Conservation (phyloP, 306 rosid species). For the Corylus americana region DNA sequence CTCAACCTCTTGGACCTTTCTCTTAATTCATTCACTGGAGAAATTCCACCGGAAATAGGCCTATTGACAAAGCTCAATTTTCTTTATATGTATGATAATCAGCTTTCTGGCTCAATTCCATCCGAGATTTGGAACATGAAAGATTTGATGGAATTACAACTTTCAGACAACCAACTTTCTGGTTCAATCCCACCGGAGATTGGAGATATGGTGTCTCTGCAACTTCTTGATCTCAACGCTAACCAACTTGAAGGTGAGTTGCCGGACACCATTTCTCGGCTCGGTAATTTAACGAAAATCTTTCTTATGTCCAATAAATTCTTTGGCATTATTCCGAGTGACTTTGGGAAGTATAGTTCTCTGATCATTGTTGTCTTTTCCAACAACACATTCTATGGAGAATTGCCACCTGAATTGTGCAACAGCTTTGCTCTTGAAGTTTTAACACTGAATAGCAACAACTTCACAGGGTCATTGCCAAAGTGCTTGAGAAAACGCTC, state of each 20-base stretch:
- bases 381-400: conserved; percentile 64
- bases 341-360: conserved; percentile 58
- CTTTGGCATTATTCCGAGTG: conserved; percentile 48
- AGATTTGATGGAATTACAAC: conserved; percentile 36
- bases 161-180: conserved; percentile 41
- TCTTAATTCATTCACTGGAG: too few species aligned
- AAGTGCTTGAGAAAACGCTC: conserved; percentile 59
- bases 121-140: conserved; percentile 20
- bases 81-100: too few species aligned
- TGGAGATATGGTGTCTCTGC: conserved; percentile 48
- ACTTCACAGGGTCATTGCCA: conserved; percentile 57
- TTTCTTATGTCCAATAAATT: conserved; percentile 61
- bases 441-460: conserved; percentile 48
- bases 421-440: conserved; percentile 20
- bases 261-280: conserved; percentile 46
- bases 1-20: too few species aligned
- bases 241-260: conserved; percentile 51
- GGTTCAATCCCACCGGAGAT: conserved; percentile 61
- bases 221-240: conserved; percentile 35
- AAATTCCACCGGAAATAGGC: too few species aligned
- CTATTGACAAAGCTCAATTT: too few species aligned
- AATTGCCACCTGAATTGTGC: conserved; percentile 60
- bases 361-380: conserved; percentile 44
- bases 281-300: conserved; percentile 23
- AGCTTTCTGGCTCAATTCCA: too few species aligned